A percentile compares a stretch with the other conserved stretches of the same genome.
These are phyloP conservation scores for Tardiomyces depauwii DNA, from an alignment of 1,139 yeast genomes.

Conservation along the genomic window DNA sequence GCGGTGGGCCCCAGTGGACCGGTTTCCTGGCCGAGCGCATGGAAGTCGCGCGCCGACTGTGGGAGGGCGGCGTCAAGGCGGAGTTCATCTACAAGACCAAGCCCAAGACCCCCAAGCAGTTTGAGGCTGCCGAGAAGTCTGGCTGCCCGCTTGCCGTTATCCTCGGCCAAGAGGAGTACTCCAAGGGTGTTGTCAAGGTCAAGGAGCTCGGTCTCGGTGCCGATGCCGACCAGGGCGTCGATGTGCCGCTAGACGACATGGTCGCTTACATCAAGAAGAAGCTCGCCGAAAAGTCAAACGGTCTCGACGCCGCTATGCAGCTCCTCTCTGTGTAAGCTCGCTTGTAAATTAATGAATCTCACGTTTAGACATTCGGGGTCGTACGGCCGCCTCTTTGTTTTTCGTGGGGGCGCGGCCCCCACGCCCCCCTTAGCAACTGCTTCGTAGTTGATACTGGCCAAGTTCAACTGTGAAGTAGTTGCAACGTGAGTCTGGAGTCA, in stretches of 20 bases:
- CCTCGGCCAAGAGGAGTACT: constrained; percentile 86
- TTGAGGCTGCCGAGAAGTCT: constrained; percentile 91
- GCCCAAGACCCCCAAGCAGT: constrained; percentile 91
- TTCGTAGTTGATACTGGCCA: too few relatives aligned
- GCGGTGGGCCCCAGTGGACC: constrained; percentile 94
- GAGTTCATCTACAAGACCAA: constrained; percentile 87
- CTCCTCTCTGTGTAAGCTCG: background rate
- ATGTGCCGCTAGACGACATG: constrained; percentile 50
- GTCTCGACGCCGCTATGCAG: background rate
- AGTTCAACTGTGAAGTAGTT: too few relatives aligned
- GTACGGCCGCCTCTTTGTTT: too few relatives aligned
- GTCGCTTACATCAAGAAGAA: constrained; percentile 45
- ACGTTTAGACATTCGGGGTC: background rate
- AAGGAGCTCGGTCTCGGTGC: constrained; percentile 84
- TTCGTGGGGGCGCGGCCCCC: too few relatives aligned
- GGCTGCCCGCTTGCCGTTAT: constrained; percentile 90
- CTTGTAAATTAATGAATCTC: background rate
- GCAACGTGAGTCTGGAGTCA: too few relatives aligned
- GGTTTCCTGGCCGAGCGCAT: constrained; percentile 89
- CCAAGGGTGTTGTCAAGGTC: constrained; percentile 70
- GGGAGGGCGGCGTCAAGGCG: constrained; percentile 83
- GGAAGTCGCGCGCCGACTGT: constrained; percentile 66
- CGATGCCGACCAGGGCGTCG: constrained; percentile 79
- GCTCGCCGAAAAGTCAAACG: constrained; percentile 23
- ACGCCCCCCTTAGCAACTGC: too few relatives aligned